These are phyloP conservation scores for Termitomyces sp. DNA, from an alignment of 768 basidiomycete species.

Conservation along the genomic window DNA sequence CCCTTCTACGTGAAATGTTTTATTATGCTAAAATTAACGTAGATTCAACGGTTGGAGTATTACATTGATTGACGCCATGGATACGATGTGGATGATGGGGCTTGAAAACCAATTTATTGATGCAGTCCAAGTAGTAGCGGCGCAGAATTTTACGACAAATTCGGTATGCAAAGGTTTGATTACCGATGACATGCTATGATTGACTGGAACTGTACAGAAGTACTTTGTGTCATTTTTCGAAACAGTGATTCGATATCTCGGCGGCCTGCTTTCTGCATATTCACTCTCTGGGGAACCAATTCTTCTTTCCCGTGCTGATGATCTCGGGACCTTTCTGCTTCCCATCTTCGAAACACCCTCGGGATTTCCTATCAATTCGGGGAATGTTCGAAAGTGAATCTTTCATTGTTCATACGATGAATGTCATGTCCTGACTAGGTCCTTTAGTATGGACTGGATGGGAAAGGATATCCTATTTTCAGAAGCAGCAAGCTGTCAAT, in stretches of 20 bases:
- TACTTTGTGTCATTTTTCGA: conserved; percentile 58
- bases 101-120: conserved; percentile 65
- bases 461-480: conserved; percentile 29
- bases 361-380: conserved; percentile 61
- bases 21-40: not conserved
- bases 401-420: not conserved
- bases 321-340: conserved; percentile 60
- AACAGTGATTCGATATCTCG: conserved; percentile 75
- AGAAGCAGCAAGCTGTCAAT: conserved; percentile 51
- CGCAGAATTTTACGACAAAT: conserved; percentile 37
- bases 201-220: conserved; percentile 17
- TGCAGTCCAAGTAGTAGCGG: conserved; percentile 47
- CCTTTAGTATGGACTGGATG: conserved; percentile 27
- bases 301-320: conserved; percentile 61
- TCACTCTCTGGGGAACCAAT: conserved; percentile 64
- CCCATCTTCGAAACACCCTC: conserved; percentile 60
- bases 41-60: conserved; percentile 50
- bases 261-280: conserved; percentile 74
- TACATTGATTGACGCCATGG: conserved; percentile 72
- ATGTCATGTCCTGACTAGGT: conserved; percentile 3
- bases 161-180: conserved; percentile 24
- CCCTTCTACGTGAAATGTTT: not conserved
- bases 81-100: conserved; percentile 81
- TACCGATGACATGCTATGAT: not conserved
- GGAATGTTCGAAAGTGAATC: conserved; percentile 51